Base-by-base conservation (phyloP, 345 rosid species). In the Euphorbia peplus region DNA sequence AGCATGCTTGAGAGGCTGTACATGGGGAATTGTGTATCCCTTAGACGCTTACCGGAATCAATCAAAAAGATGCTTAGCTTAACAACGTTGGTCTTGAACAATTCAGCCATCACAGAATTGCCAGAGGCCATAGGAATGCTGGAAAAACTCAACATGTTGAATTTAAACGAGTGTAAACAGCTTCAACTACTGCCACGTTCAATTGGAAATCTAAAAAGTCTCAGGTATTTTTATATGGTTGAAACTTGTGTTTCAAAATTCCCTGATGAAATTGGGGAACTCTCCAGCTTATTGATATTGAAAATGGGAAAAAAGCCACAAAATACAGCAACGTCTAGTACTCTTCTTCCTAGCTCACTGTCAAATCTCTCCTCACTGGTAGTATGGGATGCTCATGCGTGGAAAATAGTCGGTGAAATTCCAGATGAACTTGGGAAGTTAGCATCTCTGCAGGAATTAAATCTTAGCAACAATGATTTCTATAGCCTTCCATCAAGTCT, bases 351-450 rank as follows among this genome's bases (percentile, higher is more conserved):
- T 18, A 14, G 22, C 11, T 78, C 88, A 52, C 82, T 86, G 66
- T 54, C 73, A 0, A 75, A 70, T 57, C 86, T 86, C 44, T 70
- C 75, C 16, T 73, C 53, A 5, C 79, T 86, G 8, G 56, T 64
- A 73, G 73, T 77, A 21, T 52, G 84, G 50, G 81, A 86, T 67
- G 86, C 86, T 29, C 55, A 71, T 37, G 79, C 73, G 32, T 86
- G 88, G 80, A 66, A 64, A 66, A 59, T 84, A 21, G 65, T 73
- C 1, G 86, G 86, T 5, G 48, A 69, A 42, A 77, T 83, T 70
- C 81, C 86, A n/a, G 83, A 83, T 69, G 86, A 82, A 64, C 80
- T 86, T 39, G 81, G 72, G 76, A 80, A 78, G 66, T 26, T 86
- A 60, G 66, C 86, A 14, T 60, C 71, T 3, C 47, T 86, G 21